Percentiles rank a stretch among this genome's conserved stretches.
These are phyloP conservation scores for button mushroom (Agaricus bisporus) DNA, from an alignment of 768 basidiomycete species.

Conservation along the genomic window DNA sequence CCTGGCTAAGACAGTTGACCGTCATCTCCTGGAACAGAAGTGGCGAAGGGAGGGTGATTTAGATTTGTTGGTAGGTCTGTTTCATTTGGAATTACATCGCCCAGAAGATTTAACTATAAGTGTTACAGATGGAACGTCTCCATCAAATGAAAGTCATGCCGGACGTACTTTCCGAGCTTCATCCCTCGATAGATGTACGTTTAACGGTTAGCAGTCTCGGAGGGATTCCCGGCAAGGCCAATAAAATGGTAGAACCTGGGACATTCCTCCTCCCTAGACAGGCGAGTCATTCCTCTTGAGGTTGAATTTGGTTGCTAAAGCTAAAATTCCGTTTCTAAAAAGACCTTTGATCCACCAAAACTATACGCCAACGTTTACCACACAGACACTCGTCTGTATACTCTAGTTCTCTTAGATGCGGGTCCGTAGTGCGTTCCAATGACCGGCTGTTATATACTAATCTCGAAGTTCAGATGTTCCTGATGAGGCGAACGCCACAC, in stretches of 20 bases:
- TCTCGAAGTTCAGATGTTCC: conserved; percentile 61
- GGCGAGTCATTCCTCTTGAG: conserved; percentile 30
- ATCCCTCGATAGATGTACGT: conserved; percentile 70
- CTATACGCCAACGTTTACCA: conserved; percentile 79
- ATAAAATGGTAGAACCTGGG: conserved; percentile 62
- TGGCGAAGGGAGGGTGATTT: conserved; percentile 84
- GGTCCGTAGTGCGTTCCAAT: conserved; percentile 36
- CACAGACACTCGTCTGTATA: conserved; percentile 74
- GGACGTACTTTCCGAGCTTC: conserved; percentile 69
- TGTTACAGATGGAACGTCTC: conserved; percentile 79
- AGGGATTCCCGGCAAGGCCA: conserved; percentile 27
- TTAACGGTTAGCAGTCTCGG: conserved; percentile 39
- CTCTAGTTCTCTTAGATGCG: conserved; percentile 83
- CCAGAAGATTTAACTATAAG: not conserved
- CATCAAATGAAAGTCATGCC: conserved; percentile 90
- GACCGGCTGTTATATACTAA: not conserved
- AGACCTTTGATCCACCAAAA: conserved; percentile 63
- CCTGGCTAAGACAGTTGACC: conserved; percentile 61
- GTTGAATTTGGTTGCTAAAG: not conserved
- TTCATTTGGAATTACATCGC: not conserved
- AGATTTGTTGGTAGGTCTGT: conserved; percentile 69
- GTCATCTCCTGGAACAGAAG: conserved; percentile 75
- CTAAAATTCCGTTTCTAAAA: not conserved
- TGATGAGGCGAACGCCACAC: conserved; percentile 57
- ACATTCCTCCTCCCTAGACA: conserved; percentile 60